Conservation (phyloP, 2,329 filamentous ascomycete genomes). For the Penicillium sp. region DNA sequence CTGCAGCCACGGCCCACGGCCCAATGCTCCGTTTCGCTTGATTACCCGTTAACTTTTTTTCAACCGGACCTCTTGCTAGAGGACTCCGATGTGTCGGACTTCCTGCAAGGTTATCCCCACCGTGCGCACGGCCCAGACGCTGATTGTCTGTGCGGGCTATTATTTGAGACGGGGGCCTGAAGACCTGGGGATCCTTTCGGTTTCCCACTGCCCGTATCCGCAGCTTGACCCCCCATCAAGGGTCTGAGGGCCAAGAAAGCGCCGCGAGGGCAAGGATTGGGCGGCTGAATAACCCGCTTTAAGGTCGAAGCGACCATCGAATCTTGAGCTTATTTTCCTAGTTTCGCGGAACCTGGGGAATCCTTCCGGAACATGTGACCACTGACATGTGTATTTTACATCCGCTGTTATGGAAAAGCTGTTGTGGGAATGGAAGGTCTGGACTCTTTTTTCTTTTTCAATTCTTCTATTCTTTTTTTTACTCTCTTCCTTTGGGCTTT, state of each 20-base stretch:
- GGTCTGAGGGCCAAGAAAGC: not conserved
- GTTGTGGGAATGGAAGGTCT: not conserved
- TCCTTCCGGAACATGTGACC: not conserved
- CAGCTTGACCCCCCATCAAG: not conserved
- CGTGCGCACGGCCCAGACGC: not conserved
- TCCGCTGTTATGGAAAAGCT: not conserved
- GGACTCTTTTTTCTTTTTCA: not conserved
- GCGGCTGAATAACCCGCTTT: not conserved
- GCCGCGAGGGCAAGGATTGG: not conserved
- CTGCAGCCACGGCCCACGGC: not conserved
- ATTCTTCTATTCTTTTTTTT: not conserved
- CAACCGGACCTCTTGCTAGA: not conserved
- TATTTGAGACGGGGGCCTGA: not conserved
- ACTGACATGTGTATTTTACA: not conserved
- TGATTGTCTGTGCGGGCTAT: not conserved
- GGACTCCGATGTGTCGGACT: not conserved
- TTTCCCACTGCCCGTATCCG: not conserved
- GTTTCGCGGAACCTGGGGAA: slow-evolving; percentile 2
- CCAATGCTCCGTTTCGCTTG: not conserved
- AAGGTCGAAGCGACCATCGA: slow-evolving; percentile 14
- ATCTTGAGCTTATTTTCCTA: slow-evolving; percentile 25
- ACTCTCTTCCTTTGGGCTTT: too few relatives aligned
- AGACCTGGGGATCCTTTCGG: not conserved
- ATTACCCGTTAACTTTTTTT: not conserved
- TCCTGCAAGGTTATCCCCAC: slow-evolving; percentile 1